Evolutionary conservation across 345 rosid genomes (phyloP).

Genomic region (Syzygium jambos): DNA sequence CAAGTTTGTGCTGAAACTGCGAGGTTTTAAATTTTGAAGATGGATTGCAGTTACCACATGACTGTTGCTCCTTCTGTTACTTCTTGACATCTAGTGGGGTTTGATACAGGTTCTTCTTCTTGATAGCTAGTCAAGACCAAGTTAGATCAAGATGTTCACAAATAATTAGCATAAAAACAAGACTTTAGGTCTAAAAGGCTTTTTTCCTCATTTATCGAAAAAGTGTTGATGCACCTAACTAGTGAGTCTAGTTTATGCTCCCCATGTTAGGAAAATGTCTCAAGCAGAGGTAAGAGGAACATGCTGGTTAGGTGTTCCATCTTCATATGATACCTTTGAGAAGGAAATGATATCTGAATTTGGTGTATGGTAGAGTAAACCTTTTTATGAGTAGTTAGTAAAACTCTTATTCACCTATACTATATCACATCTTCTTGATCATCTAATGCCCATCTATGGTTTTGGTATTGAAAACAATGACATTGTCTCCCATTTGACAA

Average conservation of each 20-base stretch:
- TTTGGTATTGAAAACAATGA: background rate
- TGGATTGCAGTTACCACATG: background rate
- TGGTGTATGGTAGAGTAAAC: background rate
- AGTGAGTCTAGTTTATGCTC: background rate
- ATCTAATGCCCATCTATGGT: background rate
- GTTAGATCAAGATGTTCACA: background rate
- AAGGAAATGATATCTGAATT: background rate
- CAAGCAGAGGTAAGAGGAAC: background rate
- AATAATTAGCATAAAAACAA: background rate
- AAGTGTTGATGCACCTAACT: background rate
- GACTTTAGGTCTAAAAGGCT: background rate
- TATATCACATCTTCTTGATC: background rate
- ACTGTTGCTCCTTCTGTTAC: background rate
- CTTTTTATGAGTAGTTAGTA: background rate
- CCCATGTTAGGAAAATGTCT: background rate
- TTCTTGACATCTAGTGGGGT: background rate
- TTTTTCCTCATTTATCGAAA: background rate
- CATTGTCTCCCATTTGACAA: background rate
- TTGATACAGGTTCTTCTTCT: background rate
- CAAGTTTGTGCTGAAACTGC: background rate
- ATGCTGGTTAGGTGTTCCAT: background rate
- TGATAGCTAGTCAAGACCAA: background rate
- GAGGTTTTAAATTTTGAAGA: background rate
- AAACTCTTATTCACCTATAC: background rate
- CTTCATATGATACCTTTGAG: background rate